Evolutionary conservation across 371 early-diverging fungal species (phyloP).

Genomic region (Rhizopus stolonifer): DNA sequence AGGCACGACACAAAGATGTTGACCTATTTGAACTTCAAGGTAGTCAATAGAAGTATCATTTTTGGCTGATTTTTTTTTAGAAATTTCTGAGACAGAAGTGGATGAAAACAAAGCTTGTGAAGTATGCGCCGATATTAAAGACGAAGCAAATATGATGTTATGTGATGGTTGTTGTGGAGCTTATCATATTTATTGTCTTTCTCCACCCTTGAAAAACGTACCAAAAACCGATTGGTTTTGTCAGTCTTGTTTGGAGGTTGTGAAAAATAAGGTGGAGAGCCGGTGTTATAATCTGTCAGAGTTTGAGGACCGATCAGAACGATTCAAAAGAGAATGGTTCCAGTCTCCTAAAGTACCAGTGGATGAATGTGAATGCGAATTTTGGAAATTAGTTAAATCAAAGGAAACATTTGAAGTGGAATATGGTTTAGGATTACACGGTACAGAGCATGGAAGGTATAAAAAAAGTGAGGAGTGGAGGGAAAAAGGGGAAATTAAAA

Average conservation of each 20-base stretch:
- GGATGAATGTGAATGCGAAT: conserved; percentile 87
- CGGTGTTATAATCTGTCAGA: conserved; percentile 73
- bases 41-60: no score
- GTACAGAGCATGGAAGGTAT: conserved; percentile 87
- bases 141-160: conserved; percentile 68
- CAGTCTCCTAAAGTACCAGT: conserved; percentile 61
- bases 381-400: conserved; percentile 90
- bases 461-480: background rate
- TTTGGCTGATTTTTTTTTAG: background rate
- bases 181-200: conserved; percentile 81
- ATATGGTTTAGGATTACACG: conserved; percentile 95
- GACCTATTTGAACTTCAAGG: conserved; percentile 14
- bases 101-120: conserved; percentile 53
- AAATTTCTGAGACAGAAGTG: background rate
- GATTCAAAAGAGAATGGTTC: conserved; percentile 83
- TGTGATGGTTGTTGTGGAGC: conserved; percentile 89
- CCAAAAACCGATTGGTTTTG: conserved; percentile 89
- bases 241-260: conserved; percentile 72
- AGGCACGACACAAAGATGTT: conserved; percentile 19
- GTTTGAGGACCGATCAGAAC: conserved; percentile 79
- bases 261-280: conserved; percentile 86
- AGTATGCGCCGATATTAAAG: conserved; percentile 57
- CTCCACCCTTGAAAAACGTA: conserved; percentile 63
- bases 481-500: no score
- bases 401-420: conserved; percentile 91